Conservation (phyloP, 108 stramenopile genomes). For the Cyclotella baltica region DNA sequence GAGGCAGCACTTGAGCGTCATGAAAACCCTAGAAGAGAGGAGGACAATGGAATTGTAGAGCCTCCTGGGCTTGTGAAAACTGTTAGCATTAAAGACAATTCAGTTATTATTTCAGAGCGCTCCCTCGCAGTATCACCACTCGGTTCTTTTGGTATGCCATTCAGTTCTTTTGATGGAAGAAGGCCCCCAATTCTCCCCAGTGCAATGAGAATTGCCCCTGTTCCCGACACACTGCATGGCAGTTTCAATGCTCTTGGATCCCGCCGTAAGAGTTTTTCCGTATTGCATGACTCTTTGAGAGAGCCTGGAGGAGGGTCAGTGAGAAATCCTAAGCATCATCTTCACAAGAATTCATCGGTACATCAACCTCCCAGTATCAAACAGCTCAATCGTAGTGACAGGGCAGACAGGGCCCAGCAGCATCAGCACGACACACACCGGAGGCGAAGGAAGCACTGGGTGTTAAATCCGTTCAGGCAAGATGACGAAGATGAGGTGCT, state of each 20-base stretch:
- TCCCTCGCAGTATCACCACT: constrained; percentile 33
- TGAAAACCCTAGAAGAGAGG: constrained; percentile 14
- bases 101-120: neutral
- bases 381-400: constrained; percentile 20
- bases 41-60: neutral
- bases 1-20: constrained; percentile 47
- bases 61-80: neutral
- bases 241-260: constrained; percentile 17
- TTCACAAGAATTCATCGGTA: constrained; percentile 6
- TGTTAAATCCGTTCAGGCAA: constrained; percentile 92
- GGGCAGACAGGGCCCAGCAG: constrained; percentile 5
- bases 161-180: constrained; percentile 40
- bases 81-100: constrained; percentile 14
- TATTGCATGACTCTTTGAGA: constrained; percentile 2
- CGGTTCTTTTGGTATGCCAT: constrained; percentile 26
- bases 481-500: constrained; percentile 93
- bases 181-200: constrained; percentile 24
- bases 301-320: neutral
- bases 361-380: constrained; percentile 24
- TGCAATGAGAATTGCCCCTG: constrained; percentile 23
- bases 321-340: neutral
- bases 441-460: constrained; percentile 61
- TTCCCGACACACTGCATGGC: constrained; percentile 23
- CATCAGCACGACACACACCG: constrained; percentile 45
- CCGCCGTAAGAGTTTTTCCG: constrained; percentile 32